Conservation (phyloP, 345 rosid genomes). For the Populus nigra region DNA sequence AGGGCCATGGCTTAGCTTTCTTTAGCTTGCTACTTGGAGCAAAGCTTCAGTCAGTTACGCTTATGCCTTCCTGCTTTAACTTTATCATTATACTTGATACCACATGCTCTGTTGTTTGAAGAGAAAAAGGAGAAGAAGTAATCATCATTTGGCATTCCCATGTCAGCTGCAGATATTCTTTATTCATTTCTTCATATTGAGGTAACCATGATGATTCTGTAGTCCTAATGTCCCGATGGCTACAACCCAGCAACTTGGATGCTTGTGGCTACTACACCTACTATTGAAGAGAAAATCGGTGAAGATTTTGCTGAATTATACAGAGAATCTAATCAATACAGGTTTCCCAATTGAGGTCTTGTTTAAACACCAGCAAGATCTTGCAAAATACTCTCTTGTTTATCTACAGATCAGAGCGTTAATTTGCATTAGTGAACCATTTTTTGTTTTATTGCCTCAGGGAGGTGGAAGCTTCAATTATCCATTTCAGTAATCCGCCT, state of each 20-base stretch:
- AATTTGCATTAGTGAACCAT: background rate
- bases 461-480: constrained; percentile 63
- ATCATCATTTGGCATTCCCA: background rate
- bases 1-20: too few relatives aligned
- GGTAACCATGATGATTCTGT: background rate
- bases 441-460: constrained; percentile 25
- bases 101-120: background rate
- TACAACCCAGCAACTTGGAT: constrained; percentile 98
- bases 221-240: constrained; percentile 42
- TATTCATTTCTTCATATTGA: background rate
- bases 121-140: background rate
- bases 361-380: background rate
- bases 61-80: too few relatives aligned
- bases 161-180: background rate
- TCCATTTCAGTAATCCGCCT: constrained; percentile 51
- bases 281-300: constrained; percentile 55
- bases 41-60: too few relatives aligned
- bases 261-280: constrained; percentile 80
- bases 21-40: too few relatives aligned
- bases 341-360: constrained; percentile 1
- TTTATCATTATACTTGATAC: background rate
- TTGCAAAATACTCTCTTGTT: background rate
- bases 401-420: background rate
- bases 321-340: constrained; percentile 42
- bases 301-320: constrained; percentile 77